Evolutionary conservation across 2,329 filamentous ascomycete genomes (phyloP), one percentile per base, ranked within the genome.

Genomic region (Nannizziopsis barbatae): DNA sequence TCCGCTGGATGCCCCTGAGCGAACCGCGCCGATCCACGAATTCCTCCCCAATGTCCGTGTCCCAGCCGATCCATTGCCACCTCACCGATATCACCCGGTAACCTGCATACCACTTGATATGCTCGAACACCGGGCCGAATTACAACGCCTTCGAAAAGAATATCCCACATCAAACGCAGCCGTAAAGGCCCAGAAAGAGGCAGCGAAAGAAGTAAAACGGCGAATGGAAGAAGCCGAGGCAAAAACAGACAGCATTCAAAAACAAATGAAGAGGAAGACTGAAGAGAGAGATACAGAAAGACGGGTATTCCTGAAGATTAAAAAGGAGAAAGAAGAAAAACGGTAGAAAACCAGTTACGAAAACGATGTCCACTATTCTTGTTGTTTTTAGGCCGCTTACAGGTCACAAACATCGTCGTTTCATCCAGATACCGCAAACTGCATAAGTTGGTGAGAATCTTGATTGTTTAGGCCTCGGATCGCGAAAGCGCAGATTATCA

Each of bases 261-360:
- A 60, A 42, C 59, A 61, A 2, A 64, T 69, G 54, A 65, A 70
- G 47, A 67, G 68, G 54, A 70, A 70, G 52, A 59, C 60, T 10
- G 67, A 67, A 50, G 66, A 70, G 50, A 58, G 65, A 31, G 64
- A 69, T 45, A 67, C 60, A 3, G 67, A 70, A 53, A 59, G 68
- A 57, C 69, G 65, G 47, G 62, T 70, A 2, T 55, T 69, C 1
- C 64, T 63, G 41, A 70, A 69, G 46, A 68, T 63, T 39, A 66
- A 67, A 49, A 61, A 65, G 50, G 64, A 62, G 32, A 67, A 65
- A 50, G 57, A 57, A 43, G 45, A 50, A 37, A 54, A 51, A 27
- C 49, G 40, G 31, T 45, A 50, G 37, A 18, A n/a, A 3, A 12
- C 22, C 20, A 2, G 20, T 14, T 31, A 14, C 20, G 18, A 9